Percentiles rank a stretch among this genome's conserved stretches.
These are phyloP conservation scores for Limtongia smithiae DNA, from an alignment of 805 yeast genomes.

Conservation along the genomic window DNA sequence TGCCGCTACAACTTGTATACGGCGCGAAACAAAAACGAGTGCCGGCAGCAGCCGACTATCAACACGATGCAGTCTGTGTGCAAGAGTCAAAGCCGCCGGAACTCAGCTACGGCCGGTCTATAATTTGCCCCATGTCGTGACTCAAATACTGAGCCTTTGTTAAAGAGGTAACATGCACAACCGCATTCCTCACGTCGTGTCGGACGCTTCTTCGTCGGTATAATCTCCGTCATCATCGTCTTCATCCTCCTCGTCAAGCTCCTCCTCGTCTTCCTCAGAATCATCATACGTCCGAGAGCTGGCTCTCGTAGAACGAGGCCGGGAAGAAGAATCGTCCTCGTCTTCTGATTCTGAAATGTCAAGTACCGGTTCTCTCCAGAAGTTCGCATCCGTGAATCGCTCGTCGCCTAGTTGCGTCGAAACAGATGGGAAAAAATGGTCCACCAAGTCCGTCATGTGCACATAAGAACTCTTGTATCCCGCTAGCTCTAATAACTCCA, in stretches of 20 bases:
- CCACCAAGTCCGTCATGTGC: constrained; percentile 87
- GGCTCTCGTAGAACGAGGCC: constrained; percentile 21
- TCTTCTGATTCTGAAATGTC: constrained; percentile 41
- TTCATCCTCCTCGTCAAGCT: constrained; percentile 29
- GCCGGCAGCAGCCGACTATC: no score
- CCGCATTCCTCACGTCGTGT: no score
- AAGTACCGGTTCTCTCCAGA: constrained; percentile 81
- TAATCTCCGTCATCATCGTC: constrained; percentile 16
- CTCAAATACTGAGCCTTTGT: no score
- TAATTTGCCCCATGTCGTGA: no score
- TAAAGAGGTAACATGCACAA: no score
- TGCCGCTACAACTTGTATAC: no score
- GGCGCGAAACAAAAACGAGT: no score
- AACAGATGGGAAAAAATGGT: constrained; percentile 94
- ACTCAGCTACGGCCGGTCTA: no score
- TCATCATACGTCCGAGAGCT: constrained; percentile 30
- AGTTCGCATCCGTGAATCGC: constrained; percentile 79
- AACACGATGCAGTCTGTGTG: no score
- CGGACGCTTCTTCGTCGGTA: no score
- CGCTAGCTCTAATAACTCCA: constrained; percentile 91
- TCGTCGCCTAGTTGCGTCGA: constrained; percentile 43
- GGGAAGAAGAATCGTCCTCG: constrained; percentile 25
- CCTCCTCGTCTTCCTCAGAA: constrained; percentile 36
- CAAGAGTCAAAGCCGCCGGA: no score
- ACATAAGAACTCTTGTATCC: constrained; percentile 88